Conservation (phyloP, 2,329 filamentous ascomycete species). For the Diaporthe destruens region DNA sequence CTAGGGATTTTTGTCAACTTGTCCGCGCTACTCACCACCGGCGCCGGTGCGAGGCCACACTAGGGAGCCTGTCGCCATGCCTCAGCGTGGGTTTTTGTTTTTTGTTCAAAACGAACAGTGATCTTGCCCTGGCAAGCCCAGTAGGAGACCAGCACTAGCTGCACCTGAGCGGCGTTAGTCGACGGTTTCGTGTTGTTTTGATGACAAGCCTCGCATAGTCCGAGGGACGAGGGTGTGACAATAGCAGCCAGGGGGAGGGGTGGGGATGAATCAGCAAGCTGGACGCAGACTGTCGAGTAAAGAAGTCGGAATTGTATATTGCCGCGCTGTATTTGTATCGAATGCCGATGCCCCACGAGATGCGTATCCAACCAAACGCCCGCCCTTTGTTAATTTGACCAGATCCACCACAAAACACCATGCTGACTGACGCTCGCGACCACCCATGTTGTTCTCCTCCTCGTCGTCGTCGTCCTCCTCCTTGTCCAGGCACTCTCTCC, state of each 20-base stretch:
- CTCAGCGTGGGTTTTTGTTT: no score
- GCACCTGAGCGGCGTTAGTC: background rate
- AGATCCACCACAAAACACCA: conserved; percentile 27
- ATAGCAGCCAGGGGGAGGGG: background rate
- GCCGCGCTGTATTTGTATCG: conserved; percentile 34
- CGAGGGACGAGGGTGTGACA: background rate
- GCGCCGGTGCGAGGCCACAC: background rate
- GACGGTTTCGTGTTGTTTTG: background rate
- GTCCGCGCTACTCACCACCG: background rate
- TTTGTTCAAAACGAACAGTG: no score
- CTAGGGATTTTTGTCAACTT: background rate
- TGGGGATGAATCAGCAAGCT: background rate
- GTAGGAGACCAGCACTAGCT: conserved; percentile 5
- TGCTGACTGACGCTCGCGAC: conserved; percentile 33
- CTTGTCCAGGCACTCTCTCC: background rate
- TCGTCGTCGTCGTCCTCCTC: background rate
- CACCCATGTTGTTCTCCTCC: background rate
- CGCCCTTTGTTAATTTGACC: conserved; percentile 19
- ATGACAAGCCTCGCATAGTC: background rate
- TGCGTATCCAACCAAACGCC: conserved; percentile 32
- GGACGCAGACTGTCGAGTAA: background rate
- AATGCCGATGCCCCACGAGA: conserved; percentile 33
- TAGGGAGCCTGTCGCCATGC: background rate
- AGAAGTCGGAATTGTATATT: conserved; percentile 25
- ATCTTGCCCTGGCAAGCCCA: background rate